phyloP scores from a whole-genome alignment of 768 basidiomycete genomes.

The Leccinum uliginosum region DNA sequence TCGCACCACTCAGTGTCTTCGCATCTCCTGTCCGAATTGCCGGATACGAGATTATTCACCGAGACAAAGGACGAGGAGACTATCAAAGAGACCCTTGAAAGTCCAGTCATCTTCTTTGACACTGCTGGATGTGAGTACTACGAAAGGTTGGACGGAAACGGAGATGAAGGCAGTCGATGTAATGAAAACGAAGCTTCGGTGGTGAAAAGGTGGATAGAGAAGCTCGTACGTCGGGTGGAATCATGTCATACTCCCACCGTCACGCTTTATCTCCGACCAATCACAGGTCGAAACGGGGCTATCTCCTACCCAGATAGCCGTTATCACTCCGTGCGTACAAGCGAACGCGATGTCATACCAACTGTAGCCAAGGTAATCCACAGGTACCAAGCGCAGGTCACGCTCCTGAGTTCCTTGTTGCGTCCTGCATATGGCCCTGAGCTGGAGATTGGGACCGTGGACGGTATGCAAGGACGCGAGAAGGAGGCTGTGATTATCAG shows the following conservation, averaged over 20 bases:
- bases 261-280: background rate
- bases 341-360: background rate
- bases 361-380: background rate
- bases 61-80: conserved; percentile 54
- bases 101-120: conserved; percentile 89
- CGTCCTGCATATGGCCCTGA: conserved; percentile 60
- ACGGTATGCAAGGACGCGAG: conserved; percentile 97
- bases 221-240: conserved; percentile 48
- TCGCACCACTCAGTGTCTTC: conserved; percentile 68
- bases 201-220: conserved; percentile 78
- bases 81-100: conserved; percentile 64
- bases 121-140: conserved; percentile 93
- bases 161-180: conserved; percentile 85
- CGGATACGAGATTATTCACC: conserved; percentile 40
- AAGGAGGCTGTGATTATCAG: conserved; percentile 92
- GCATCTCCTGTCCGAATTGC: conserved; percentile 69
- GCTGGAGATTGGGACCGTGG: conserved; percentile 91
- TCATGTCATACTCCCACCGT: too few relatives aligned
- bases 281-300: conserved; percentile 58
- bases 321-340: conserved; percentile 73
- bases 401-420: conserved; percentile 72
- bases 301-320: conserved; percentile 67
- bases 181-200: conserved; percentile 95
- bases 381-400: conserved; percentile 91
- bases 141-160: conserved; percentile 71